Evolutionary conservation across 805 yeast genomes (phyloP).

Genomic region (Candida vaughaniae): DNA sequence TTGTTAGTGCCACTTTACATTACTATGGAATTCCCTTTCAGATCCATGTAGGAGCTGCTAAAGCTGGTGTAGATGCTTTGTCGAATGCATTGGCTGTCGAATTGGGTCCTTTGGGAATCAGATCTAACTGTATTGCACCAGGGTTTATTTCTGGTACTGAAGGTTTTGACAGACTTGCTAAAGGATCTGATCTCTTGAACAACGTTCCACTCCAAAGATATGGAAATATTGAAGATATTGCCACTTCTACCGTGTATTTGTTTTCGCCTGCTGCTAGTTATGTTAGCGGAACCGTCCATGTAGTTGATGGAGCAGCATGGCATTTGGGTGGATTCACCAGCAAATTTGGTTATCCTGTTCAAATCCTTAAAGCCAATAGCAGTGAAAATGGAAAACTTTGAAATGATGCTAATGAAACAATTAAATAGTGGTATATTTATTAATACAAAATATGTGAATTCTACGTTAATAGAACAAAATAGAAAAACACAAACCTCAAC

Average conservation of each 20-base stretch:
- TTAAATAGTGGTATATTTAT: too few species aligned
- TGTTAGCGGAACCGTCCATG: slow-evolving; percentile 74
- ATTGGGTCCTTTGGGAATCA: slow-evolving; percentile 83
- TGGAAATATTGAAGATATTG: slow-evolving; percentile 76
- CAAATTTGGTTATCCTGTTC: slow-evolving; percentile 31
- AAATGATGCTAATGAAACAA: too few species aligned
- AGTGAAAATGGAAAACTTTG: slow-evolving; percentile 8
- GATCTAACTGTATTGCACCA: slow-evolving; percentile 85
- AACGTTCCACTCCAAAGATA: slow-evolving; percentile 64
- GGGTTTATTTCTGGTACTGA: slow-evolving; percentile 87
- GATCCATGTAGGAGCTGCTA: slow-evolving; percentile 89
- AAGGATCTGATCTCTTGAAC: slow-evolving; percentile 20
- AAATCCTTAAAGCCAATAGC: slow-evolving; percentile 12
- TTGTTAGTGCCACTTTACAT: slow-evolving; percentile 44
- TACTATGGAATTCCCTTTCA: slow-evolving; percentile 55
- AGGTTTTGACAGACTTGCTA: slow-evolving; percentile 64
- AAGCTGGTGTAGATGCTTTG: slow-evolving; percentile 93
- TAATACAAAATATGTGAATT: too few species aligned
- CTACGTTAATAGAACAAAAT: too few species aligned
- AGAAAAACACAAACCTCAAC: too few species aligned
- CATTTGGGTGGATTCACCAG: slow-evolving; percentile 50
- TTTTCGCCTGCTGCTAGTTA: slow-evolving; percentile 79
- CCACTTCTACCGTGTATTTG: slow-evolving; percentile 78
- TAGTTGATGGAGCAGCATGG: slow-evolving; percentile 93
- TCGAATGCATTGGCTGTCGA: slow-evolving; percentile 84